A percentile compares a stretch with the other conserved stretches of the same genome.
phyloP scores from a whole-genome alignment of 2,329 filamentous ascomycete genomes.

The Fusarium sp. region DNA sequence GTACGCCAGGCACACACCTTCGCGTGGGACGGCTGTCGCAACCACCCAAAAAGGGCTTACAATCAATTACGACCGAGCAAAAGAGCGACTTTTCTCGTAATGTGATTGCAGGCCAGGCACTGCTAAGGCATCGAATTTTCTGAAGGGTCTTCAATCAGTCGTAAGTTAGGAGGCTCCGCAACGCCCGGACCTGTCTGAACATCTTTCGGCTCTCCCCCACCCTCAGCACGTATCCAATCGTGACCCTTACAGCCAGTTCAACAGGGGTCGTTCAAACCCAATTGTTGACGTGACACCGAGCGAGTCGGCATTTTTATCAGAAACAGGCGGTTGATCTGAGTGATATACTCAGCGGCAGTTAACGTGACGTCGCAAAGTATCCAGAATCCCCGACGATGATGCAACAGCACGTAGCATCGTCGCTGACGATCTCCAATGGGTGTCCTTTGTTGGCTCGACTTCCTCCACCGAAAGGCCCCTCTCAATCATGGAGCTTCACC shows the following conservation, averaged over 20 bases:
- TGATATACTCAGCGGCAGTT: conserved; percentile 18
- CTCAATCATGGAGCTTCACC: conserved; percentile 20
- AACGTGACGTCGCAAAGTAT: conserved; percentile 15
- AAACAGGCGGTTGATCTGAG: background rate
- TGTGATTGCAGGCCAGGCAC: conserved; percentile 24
- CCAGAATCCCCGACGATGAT: conserved; percentile 22
- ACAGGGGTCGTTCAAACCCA: conserved; percentile 10
- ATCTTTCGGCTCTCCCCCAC: conserved; percentile 18
- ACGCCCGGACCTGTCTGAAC: conserved; percentile 15
- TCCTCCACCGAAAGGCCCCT: conserved; percentile 31
- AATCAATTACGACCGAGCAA: conserved; percentile 32
- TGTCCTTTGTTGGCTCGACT: conserved; percentile 9
- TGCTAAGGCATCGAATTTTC: conserved; percentile 25
- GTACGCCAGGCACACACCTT: conserved; percentile 34
- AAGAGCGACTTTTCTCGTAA: conserved; percentile 31
- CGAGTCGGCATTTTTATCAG: conserved; percentile 16
- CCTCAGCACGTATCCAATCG: background rate
- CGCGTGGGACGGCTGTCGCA: background rate
- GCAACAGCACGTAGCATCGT: conserved; percentile 20
- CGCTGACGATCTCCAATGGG: conserved; percentile 25
- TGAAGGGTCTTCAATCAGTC: conserved; percentile 32
- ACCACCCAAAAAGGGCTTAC: conserved; percentile 18
- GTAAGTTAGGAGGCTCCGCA: conserved; percentile 24
- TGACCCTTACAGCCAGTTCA: conserved; percentile 15
- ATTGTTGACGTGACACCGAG: conserved; percentile 11